These are phyloP conservation scores for Diplotaxis tenuifolia DNA, from an alignment of 345 rosid species.

Conservation along the genomic window DNA sequence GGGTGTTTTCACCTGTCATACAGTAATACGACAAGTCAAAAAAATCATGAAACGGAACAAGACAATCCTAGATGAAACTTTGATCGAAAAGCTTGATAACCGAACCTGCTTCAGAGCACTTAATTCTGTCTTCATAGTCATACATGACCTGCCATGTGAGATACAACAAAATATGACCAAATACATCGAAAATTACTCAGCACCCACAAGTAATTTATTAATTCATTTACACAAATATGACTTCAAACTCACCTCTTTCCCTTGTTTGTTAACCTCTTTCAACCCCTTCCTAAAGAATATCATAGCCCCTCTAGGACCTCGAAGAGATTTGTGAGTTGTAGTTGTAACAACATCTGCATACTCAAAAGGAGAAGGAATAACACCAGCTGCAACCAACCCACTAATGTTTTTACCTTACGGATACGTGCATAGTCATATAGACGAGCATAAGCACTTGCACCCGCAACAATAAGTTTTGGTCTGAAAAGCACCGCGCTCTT, in stretches of 20 bases:
- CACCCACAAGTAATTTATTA: not conserved
- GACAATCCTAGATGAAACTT: too few relatives aligned
- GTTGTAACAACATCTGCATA: conserved; percentile 95
- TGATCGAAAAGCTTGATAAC: not conserved
- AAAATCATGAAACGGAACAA: not conserved
- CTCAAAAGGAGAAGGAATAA: conserved; percentile 95
- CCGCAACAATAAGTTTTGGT: conserved; percentile 94
- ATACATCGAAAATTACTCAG: not conserved
- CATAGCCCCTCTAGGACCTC: conserved; percentile 99
- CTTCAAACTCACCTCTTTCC: conserved; percentile 59
- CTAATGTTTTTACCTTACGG: conserved; percentile 85
- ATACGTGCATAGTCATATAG: conserved; percentile 90
- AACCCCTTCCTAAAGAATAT: conserved; percentile 93
- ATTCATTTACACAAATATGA: not conserved
- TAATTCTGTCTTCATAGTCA: conserved; percentile 81
- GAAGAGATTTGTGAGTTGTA: conserved; percentile 95
- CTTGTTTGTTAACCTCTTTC: conserved; percentile 82
- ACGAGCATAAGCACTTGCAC: conserved; percentile 98
- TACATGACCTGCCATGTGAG: conserved; percentile 65
- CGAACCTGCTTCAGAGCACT: conserved; percentile 88
- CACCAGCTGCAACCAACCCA: conserved; percentile 94
- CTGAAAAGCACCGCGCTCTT: conserved; percentile 81
- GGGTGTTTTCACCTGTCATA: conserved; percentile 62
- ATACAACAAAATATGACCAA: conserved; percentile 12
- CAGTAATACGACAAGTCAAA: conserved; percentile 14